These are phyloP conservation scores for Barnettozyma hawaiiensis DNA, from an alignment of 1,139 yeast species.

Conservation along the genomic window DNA sequence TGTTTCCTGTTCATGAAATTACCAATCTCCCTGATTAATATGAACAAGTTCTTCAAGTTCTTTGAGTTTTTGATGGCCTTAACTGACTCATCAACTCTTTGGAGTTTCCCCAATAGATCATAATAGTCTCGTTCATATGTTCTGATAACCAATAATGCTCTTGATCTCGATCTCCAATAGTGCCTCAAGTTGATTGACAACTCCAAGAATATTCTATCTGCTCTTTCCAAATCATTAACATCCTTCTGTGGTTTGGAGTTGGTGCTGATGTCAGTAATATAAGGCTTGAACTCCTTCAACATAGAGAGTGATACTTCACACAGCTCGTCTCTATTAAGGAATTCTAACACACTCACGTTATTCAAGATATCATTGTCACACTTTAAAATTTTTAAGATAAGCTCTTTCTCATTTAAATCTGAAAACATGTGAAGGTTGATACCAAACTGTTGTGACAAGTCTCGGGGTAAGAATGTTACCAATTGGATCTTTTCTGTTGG, in stretches of 20 bases:
- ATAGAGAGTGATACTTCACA: slow-evolving; percentile 65
- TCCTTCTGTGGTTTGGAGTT: slow-evolving; percentile 46
- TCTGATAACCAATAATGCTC: slow-evolving; percentile 61
- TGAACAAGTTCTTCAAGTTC: slow-evolving; percentile 62
- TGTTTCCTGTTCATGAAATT: slow-evolving; percentile 93
- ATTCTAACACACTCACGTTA: slow-evolving; percentile 72
- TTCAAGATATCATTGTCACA: slow-evolving; percentile 69
- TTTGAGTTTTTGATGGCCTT: slow-evolving; percentile 54
- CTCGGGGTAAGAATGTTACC: slow-evolving; percentile 66
- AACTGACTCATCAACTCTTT: slow-evolving; percentile 62
- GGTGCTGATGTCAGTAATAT: slow-evolving; percentile 46
- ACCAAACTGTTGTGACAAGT: slow-evolving; percentile 85
- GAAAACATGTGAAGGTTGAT: slow-evolving; percentile 84
- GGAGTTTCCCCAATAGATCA: slow-evolving; percentile 60
- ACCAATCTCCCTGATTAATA: slow-evolving; percentile 78
- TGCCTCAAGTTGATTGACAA: slow-evolving; percentile 70
- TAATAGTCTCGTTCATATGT: slow-evolving; percentile 71
- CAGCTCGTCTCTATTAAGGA: slow-evolving; percentile 68
- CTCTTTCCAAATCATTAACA: slow-evolving; percentile 62
- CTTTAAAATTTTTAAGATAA: slow-evolving; percentile 58
- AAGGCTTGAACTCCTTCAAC: slow-evolving; percentile 66
- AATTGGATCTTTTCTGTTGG: slow-evolving; percentile 36
- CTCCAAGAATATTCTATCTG: slow-evolving; percentile 75
- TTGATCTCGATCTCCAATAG: slow-evolving; percentile 86
- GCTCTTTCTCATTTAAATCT: slow-evolving; percentile 51